Percentiles rank a stretch among this genome's conserved stretches.
phyloP scores from a whole-genome alignment of 805 yeast genomes.

The Candida sonorensis region DNA sequence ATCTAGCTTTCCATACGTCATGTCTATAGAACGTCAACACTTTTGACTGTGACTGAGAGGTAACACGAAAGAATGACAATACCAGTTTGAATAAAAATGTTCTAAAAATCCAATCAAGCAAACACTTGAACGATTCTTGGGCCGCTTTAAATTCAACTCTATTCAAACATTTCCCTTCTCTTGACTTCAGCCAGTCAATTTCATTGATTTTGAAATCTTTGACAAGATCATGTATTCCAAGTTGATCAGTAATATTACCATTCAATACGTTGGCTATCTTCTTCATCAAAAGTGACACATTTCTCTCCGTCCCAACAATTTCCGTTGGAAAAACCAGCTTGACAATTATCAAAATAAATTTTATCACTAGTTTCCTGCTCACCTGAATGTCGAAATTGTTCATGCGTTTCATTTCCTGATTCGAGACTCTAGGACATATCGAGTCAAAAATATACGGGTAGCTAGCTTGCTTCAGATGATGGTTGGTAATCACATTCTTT shows the following conservation, averaged over 20 bases:
- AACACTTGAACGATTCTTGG: slow-evolving; percentile 28
- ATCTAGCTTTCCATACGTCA: slow-evolving; percentile 44
- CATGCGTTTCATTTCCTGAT: not conserved
- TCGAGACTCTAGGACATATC: slow-evolving; percentile 21
- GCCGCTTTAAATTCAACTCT: slow-evolving; percentile 37
- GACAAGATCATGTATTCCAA: slow-evolving; percentile 27
- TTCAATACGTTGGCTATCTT: slow-evolving; percentile 32
- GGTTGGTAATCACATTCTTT: slow-evolving; percentile 26
- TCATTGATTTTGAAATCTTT: slow-evolving; percentile 34
- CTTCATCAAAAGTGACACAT: slow-evolving; percentile 35
- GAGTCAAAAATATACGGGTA: slow-evolving; percentile 33
- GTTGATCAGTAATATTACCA: slow-evolving; percentile 30
- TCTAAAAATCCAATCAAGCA: slow-evolving; percentile 55
- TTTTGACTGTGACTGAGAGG: slow-evolving; percentile 41
- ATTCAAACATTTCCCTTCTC: slow-evolving; percentile 21
- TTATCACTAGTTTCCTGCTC: slow-evolving; percentile 29
- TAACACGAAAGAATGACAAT: slow-evolving; percentile 56
- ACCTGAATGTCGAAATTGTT: slow-evolving; percentile 30
- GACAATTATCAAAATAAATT: slow-evolving; percentile 35
- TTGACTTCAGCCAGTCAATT: slow-evolving; percentile 49
- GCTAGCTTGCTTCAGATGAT: slow-evolving; percentile 20
- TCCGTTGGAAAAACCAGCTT: slow-evolving; percentile 44
- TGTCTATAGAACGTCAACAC: slow-evolving; percentile 49
- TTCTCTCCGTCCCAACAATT: slow-evolving; percentile 45
- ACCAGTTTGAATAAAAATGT: slow-evolving; percentile 40